Evolutionary conservation across 306 rosid genomes (phyloP).

Genomic region (Calophaca sinica): DNA sequence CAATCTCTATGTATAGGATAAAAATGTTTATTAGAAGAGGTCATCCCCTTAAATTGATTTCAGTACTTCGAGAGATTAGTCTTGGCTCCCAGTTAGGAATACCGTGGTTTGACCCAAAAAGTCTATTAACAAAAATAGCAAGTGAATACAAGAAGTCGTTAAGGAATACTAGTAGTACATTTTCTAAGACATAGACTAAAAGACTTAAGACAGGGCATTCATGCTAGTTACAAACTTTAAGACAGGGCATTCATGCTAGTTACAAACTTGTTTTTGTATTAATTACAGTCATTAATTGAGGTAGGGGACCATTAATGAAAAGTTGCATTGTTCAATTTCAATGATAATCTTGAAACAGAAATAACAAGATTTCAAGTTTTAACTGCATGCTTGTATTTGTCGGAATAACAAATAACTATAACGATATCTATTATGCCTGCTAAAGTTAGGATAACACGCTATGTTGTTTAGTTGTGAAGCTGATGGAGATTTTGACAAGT

Average conservation of each 20-base stretch:
- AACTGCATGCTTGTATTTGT: constrained; percentile 47
- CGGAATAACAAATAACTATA: constrained; percentile 43
- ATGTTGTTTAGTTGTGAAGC: constrained; percentile 8
- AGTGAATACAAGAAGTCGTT: background rate
- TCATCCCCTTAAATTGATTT: too few relatives aligned
- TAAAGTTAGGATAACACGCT: constrained; percentile 53
- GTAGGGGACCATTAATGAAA: constrained; percentile 63
- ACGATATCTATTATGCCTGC: constrained; percentile 46
- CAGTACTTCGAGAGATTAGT: too few relatives aligned
- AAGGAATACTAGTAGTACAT: too few relatives aligned
- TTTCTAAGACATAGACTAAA: too few relatives aligned
- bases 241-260: constrained; percentile 53
- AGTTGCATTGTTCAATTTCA: constrained; percentile 43
- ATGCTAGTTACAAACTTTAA: constrained; percentile 36
- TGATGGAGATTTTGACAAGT: constrained; percentile 39
- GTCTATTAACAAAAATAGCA: constrained; percentile 10
- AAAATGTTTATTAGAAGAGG: too few relatives aligned
- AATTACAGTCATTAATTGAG: constrained; percentile 31
- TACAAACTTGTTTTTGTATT: constrained; percentile 42
- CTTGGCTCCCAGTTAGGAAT: too few relatives aligned
- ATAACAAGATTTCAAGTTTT: constrained; percentile 40
- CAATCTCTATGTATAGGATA: too few relatives aligned
- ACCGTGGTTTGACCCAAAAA: too few relatives aligned
- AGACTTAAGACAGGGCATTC: constrained; percentile 43
- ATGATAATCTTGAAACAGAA: constrained; percentile 45